phyloP scores from a whole-genome alignment of 78 protist genomes.

The Protostelium mycophagum region DNA sequence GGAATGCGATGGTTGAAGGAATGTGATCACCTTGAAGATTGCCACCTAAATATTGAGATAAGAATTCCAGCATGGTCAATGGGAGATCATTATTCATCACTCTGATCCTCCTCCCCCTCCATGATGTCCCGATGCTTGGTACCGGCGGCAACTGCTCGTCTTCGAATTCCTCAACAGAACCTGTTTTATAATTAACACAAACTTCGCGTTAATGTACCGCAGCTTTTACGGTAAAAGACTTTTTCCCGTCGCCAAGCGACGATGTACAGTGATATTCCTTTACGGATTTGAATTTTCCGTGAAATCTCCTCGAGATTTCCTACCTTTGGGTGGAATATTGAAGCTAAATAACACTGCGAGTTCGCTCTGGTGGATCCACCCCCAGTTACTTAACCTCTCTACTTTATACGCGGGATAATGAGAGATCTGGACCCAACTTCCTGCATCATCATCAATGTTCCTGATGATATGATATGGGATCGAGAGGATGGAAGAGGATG shows the following conservation, averaged over 20 bases:
- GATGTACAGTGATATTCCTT: neutral
- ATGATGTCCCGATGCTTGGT: no score
- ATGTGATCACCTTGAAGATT: no score
- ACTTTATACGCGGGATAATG: neutral
- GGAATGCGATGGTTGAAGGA: no score
- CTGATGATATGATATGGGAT: no score
- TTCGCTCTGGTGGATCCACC: neutral
- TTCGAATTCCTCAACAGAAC: neutral
- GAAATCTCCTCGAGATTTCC: no score
- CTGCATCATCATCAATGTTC: no score
- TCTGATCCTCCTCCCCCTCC: neutral
- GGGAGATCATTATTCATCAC: neutral
- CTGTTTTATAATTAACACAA: no score
- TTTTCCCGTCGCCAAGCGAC: neutral
- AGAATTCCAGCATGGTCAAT: neutral
- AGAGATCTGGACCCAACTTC: neutral
- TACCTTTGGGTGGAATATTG: neutral
- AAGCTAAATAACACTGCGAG: neutral
- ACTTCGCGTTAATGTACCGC: no score
- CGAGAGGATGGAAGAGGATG: neutral
- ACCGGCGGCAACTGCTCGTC: neutral
- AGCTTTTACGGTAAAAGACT: neutral
- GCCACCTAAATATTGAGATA: neutral
- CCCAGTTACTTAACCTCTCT: neutral
- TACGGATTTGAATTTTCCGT: no score